Evolutionary conservation across 2,329 filamentous ascomycete species (phyloP).

Genomic region (Fusarium sulawesiense): DNA sequence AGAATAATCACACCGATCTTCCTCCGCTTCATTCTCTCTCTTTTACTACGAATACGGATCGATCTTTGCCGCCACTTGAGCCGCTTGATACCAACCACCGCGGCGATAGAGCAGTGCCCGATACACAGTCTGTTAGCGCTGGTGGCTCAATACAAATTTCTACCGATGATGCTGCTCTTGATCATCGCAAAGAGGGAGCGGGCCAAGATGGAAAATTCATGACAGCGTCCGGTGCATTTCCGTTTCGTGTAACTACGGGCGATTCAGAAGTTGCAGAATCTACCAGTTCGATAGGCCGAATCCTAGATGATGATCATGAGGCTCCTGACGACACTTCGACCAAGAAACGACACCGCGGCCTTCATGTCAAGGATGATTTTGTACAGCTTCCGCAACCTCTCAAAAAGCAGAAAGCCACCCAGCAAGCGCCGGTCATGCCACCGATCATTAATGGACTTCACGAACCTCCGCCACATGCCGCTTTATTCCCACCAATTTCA

Average conservation of each 20-base stretch:
- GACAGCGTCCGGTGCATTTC: slow-evolving; percentile 46
- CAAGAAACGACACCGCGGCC: slow-evolving; percentile 65
- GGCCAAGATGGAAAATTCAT: slow-evolving; percentile 43
- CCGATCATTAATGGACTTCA: slow-evolving; percentile 74
- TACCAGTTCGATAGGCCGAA: slow-evolving; percentile 58
- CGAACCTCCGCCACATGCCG: slow-evolving; percentile 70
- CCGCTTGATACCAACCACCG: slow-evolving; percentile 60
- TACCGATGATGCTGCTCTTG: slow-evolving; percentile 38
- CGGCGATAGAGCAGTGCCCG: slow-evolving; percentile 50
- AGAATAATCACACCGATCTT: slow-evolving; percentile 62
- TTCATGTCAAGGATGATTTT: slow-evolving; percentile 68
- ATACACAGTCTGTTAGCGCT: slow-evolving; percentile 29
- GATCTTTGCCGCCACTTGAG: slow-evolving; percentile 65
- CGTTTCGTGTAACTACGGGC: slow-evolving; percentile 56
- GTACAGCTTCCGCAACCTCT: slow-evolving; percentile 72
- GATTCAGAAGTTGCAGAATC: slow-evolving; percentile 54
- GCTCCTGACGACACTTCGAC: slow-evolving; percentile 58
- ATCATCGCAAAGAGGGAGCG: slow-evolving; percentile 39
- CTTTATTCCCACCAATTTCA: slow-evolving; percentile 72
- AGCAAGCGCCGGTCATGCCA: slow-evolving; percentile 65
- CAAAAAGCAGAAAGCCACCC: slow-evolving; percentile 71
- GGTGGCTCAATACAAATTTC: slow-evolving; percentile 32
- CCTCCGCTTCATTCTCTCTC: slow-evolving; percentile 64
- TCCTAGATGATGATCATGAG: slow-evolving; percentile 59
- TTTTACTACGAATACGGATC: slow-evolving; percentile 57